Evolutionary conservation across 2,329 filamentous ascomycete genomes (phyloP), one percentile per base, ranked within the genome.

Genomic region (Hysterium pulicare): DNA sequence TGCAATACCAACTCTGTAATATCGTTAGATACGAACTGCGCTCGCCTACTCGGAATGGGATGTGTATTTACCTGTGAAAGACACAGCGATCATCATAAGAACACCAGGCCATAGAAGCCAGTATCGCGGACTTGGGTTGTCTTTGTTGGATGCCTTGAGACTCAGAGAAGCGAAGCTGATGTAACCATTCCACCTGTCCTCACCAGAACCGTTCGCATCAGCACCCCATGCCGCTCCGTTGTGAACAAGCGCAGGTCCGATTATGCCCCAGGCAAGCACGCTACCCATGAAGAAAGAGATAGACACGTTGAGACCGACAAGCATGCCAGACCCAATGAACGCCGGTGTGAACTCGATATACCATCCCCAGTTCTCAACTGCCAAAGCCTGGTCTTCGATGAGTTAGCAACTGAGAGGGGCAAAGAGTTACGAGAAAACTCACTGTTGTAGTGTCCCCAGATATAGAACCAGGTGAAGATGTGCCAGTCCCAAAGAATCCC

Each of bases 401-500:
- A 6, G 17, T 41, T 23, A 38, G 32, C 22, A 9, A 24, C 31
- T 36, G 15, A 13, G 28, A 8, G 21, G n/a, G 2, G 13, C 4
- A 17, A 15, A 6, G 22, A 20, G 23, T 24, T 22, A 23, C 22
- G 15, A 19, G 16, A 41, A 15, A 22, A 13, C 44, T 38, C 23
- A 35, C 44, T 77, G 33, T 66, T 71, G 61, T 78, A 73, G 40
- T 71, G 67, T 41, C 71, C 68, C 77, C 78, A 81, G 51, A 76
- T 74, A 56, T 71, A 79, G 58, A 81, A 72, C 72, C 72, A 74
- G 17, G 71, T 73, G 47, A 76, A 75, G 47, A 73, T 60, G 48
- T 76, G 75, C 76, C 76, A 79, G 58, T 79, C 76, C 71, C 78
- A 81, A 5, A 83, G 65, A 43, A 82, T 77, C 15, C 80, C 80